Conservation (phyloP, 495 filamentous ascomycete genomes). For the Bathelium albidoporum region DNA sequence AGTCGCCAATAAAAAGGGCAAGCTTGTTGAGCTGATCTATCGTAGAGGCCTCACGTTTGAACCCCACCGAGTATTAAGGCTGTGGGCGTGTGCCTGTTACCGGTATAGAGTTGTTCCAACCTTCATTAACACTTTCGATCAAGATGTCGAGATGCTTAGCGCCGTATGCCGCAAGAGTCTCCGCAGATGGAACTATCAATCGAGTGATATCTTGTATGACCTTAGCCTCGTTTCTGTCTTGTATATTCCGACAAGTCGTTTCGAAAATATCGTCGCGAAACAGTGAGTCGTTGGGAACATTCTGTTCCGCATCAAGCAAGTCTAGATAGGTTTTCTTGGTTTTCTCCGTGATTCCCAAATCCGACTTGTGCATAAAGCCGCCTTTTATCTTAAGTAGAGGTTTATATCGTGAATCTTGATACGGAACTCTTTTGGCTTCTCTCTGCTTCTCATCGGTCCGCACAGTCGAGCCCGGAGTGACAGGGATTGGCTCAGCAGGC, state of each 20-base stretch:
- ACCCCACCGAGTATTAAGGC: slow-evolving; percentile 36
- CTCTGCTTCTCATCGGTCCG: slow-evolving; percentile 35
- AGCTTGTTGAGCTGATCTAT: slow-evolving; percentile 14
- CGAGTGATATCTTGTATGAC: slow-evolving; percentile 8
- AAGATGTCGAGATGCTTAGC: slow-evolving; percentile 26
- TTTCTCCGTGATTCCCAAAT: slow-evolving; percentile 22
- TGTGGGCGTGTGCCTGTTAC: slow-evolving; percentile 31
- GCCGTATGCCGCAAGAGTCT: slow-evolving; percentile 4
- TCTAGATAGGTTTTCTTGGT: slow-evolving; percentile 23
- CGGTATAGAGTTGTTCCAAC: slow-evolving; percentile 31
- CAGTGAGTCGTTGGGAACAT: slow-evolving; percentile 27
- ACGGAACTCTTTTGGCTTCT: slow-evolving; percentile 32
- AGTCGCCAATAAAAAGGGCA: not conserved
- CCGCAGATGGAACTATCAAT: slow-evolving; percentile 5
- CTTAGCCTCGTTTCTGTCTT: slow-evolving; percentile 9
- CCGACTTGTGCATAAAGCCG: slow-evolving; percentile 32
- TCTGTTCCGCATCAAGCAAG: slow-evolving; percentile 27
- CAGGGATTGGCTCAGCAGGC: not conserved
- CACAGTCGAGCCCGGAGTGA: slow-evolving; percentile 24
- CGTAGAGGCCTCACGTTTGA: slow-evolving; percentile 12
- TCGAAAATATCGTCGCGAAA: slow-evolving; percentile 22
- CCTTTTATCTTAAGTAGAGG: slow-evolving; percentile 28
- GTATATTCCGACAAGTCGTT: not conserved
- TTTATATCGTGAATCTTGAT: slow-evolving; percentile 30
- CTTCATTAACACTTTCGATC: slow-evolving; percentile 36